phyloP scores from a whole-genome alignment of 2,329 filamentous ascomycete genomes.

The Penicillium janthinellum region DNA sequence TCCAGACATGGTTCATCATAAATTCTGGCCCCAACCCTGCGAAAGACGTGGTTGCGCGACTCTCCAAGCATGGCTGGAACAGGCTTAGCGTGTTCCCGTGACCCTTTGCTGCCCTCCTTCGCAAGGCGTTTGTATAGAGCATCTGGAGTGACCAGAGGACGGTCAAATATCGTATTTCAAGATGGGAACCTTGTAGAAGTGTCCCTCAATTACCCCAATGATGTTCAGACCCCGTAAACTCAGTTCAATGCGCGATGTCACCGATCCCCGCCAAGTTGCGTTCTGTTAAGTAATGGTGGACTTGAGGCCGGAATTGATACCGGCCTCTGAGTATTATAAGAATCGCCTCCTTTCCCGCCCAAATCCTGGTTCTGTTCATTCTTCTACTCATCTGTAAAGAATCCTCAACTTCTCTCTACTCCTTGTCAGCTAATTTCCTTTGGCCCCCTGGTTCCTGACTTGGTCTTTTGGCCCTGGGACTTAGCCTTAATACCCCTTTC shows the following conservation, averaged over 20 bases:
- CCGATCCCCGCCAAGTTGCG: slow-evolving; percentile 29
- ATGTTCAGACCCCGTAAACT: slow-evolving; percentile 6
- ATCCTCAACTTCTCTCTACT: slow-evolving; percentile 2
- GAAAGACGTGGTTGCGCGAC: neutral
- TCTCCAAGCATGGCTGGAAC: slow-evolving; percentile 17
- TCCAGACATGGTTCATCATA: neutral
- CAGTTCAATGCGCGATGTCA: slow-evolving; percentile 20
- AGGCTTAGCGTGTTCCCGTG: slow-evolving; percentile 35
- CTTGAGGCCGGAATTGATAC: slow-evolving; percentile 50
- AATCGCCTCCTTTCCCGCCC: slow-evolving; percentile 36
- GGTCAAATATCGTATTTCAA: slow-evolving; percentile 10
- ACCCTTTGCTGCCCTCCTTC: slow-evolving; percentile 29
- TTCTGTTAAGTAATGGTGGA: slow-evolving; percentile 42
- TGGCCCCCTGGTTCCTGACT: slow-evolving; percentile 18
- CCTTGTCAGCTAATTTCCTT: slow-evolving; percentile 23
- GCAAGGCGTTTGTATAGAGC: slow-evolving; percentile 33
- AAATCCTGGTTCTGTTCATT: slow-evolving; percentile 22
- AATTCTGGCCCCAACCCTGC: neutral
- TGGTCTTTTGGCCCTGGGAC: slow-evolving; percentile 15
- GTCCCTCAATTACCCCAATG: neutral
- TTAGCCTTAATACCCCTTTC: slow-evolving; percentile 7
- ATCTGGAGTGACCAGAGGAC: slow-evolving; percentile 17
- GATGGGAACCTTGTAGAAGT: neutral
- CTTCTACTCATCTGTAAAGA: slow-evolving; percentile 20
- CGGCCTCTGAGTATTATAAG: slow-evolving; percentile 50